Base-by-base conservation (phyloP, 192 early-diverging fungal species). In the Coemansia furcata region DNA sequence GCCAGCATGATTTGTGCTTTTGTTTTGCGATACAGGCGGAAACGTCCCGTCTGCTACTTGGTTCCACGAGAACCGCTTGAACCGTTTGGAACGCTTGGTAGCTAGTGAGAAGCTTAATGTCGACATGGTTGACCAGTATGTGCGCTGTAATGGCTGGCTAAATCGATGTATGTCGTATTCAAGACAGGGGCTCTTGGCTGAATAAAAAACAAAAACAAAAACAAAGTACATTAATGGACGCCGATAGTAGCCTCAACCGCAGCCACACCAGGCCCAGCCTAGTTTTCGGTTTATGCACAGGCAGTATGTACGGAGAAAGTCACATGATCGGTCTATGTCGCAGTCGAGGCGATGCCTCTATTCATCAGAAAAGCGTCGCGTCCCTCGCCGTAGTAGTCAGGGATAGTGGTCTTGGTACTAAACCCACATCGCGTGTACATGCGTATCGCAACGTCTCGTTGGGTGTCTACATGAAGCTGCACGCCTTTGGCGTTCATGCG, bases 21-120 rank as follows among this genome's bases (percentile, higher is more conserved):
- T 11, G 15, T 26, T 14, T 26, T 54, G 26, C 12, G 29, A 54
- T 54, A 82, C 63, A 3, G 79, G 74, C 55, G 74, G 79, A 66
- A 73, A 82, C 3, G 74, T 65, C 12, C 79, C 79, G 23, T 82
- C 71, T 1, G 23, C 60, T 8, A 74, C 79, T 21, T 50, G 60
- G 55, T 82, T 82, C 79, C 79, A 82, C n/a, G 79, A 82, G 38
- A 67, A 82, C 38, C 79, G 71, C 68, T 82, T 82, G 38, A 82
- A 82, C 36, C 79, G 79, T n/a, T 62, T 15, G 9, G 79, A 82
- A 36, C 74, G 63, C 36, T 76, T 76, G 15, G 74, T 67, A 12
- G 79, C 26, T 39, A 65, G 19, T 5, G 79, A 71, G 3, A 77
- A 66, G 46, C 55, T 71, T 42, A 82, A 55, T 17, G 68, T 44